Percentiles rank a stretch among this genome's conserved stretches.
These are phyloP conservation scores for Colletotrichum tabaci DNA, from an alignment of 2,329 filamentous ascomycete genomes.

Conservation along the genomic window DNA sequence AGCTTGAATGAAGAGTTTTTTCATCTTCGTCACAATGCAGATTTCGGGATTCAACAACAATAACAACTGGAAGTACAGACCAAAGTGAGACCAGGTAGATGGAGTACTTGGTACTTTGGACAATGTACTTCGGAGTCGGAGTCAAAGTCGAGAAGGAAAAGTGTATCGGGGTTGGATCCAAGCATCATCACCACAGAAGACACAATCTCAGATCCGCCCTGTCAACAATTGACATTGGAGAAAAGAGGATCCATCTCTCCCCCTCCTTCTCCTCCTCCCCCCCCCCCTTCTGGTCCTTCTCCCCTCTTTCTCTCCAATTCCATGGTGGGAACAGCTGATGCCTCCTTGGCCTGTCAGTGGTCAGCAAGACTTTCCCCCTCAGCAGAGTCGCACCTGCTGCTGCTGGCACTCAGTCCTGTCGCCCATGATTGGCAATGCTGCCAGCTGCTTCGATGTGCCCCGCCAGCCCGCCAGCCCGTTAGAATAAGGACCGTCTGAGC, in stretches of 20 bases:
- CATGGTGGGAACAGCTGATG: constrained; percentile 7
- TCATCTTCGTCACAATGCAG: constrained; percentile 24
- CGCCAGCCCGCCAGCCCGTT: constrained; percentile 3
- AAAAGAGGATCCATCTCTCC: constrained; percentile 24
- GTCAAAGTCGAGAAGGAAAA: background rate
- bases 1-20: constrained; percentile 14
- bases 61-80: background rate
- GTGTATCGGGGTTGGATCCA: constrained; percentile 8
- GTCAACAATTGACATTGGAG: constrained; percentile 11
- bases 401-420: background rate
- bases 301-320: constrained; percentile 5
- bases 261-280: background rate
- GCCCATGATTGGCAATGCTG: background rate
- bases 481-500: constrained; percentile 5
- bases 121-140: background rate
- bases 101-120: constrained; percentile 1
- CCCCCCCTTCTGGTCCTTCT: background rate
- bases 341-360: constrained; percentile 6
- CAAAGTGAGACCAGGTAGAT: background rate
- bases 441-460: constrained; percentile 8
- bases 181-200: background rate
- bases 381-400: background rate
- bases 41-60: background rate
- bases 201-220: constrained; percentile 3
- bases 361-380: background rate